Percentiles rank a stretch among this genome's conserved stretches.
phyloP scores from a whole-genome alignment of 1,139 yeast species.

The Spathaspora jeffriesii region DNA sequence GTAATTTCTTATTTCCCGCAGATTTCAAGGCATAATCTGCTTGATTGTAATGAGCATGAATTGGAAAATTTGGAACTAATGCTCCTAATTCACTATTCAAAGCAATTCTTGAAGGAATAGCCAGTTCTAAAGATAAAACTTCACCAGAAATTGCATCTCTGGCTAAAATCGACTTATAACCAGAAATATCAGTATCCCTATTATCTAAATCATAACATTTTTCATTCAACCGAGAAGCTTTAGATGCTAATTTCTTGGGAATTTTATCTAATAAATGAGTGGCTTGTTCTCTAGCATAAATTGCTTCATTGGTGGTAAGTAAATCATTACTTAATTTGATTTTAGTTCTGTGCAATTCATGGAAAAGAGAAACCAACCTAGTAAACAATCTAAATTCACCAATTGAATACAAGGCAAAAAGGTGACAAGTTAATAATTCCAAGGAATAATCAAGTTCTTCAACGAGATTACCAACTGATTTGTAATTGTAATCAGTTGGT shows the following conservation, averaged over 20 bases:
- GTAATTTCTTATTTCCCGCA: conserved; percentile 44
- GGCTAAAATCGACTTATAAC: conserved; percentile 70
- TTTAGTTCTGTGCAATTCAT: conserved; percentile 64
- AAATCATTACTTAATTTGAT: conserved; percentile 57
- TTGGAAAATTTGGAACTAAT: conserved; percentile 72
- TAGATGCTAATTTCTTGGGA: conserved; percentile 64
- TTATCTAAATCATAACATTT: conserved; percentile 42
- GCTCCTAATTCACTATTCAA: conserved; percentile 72
- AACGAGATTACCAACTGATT: conserved; percentile 34
- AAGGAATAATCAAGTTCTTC: conserved; percentile 62
- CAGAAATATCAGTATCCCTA: conserved; percentile 62
- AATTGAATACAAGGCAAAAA: conserved; percentile 68
- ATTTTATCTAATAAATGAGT: conserved; percentile 63
- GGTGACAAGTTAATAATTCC: conserved; percentile 59
- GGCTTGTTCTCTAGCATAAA: conserved; percentile 57
- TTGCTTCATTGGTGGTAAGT: conserved; percentile 60
- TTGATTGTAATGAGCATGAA: conserved; percentile 37
- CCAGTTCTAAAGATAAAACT: conserved; percentile 44
- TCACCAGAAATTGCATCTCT: conserved; percentile 67
- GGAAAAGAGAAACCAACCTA: conserved; percentile 53
- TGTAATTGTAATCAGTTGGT: conserved; percentile 34
- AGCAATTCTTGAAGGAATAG: conserved; percentile 62
- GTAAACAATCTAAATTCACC: conserved; percentile 66
- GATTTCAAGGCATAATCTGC: conserved; percentile 42
- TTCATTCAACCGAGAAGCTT: conserved; percentile 40